Evolutionary conservation across 305 asterid species (phyloP), one percentile per base, ranked within the genome.

Genomic region (Solanum chacoense): DNA sequence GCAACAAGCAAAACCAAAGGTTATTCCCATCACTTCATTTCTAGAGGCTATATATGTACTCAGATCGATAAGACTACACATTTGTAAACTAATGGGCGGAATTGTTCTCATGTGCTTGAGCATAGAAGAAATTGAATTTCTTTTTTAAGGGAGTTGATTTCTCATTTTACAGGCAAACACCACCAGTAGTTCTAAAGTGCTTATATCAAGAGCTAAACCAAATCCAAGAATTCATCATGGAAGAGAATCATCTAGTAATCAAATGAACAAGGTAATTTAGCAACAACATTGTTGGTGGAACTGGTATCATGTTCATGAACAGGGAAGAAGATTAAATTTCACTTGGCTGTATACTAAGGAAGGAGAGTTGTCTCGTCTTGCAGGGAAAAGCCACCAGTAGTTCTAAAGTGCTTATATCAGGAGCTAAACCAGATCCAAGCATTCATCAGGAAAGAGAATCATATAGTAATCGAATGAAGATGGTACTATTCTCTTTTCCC

Each of bases 1-100:
- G 63, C 85, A 63, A 89, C 94, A 88, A 85, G 88, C 91, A 76
- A 97, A 92, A 92, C 85, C 91, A 86, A 94, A 93, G 98, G 98
- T 94, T 74, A 84, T 79, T 31, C 55, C 5, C 84, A 2, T 59
- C 63, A 74, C 88, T 74, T 73, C 38, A 28, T 55, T 88, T 72
- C 80, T 59, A 63, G 38, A 45, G 40, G 85, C 42, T 69, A 84
- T 87, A 72, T 78, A 29, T 24, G 85, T 79, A 38, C 69, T 26
- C 85, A 78, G 85, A 38, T 37, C 10, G 29, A 78, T 78, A 37
- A 37, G 84, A 78, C 59, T 3, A 36, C 10, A 20, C 63, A 37
- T 38, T 32, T 79, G 2, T 79, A 11, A 79, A 79, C 5, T 12
- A 79, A 26, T 79, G 36, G 36, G 67, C 3, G 4, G 26, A 80